Conservation (phyloP, 805 yeast species). For the Cyberlindnera xishuangbannaensis region DNA sequence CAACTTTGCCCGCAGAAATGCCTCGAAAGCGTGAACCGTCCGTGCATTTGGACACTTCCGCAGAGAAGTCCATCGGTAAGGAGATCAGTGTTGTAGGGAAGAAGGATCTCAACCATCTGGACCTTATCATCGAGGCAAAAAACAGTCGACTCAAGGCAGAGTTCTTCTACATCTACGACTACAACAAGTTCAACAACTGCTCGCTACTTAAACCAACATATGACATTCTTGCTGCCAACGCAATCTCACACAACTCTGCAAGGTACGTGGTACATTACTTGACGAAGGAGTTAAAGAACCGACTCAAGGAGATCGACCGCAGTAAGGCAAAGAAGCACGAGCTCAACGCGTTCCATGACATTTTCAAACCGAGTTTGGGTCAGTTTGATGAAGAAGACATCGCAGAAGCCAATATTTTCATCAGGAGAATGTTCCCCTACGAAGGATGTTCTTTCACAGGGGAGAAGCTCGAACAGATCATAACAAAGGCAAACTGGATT, state of each 20-base stretch:
- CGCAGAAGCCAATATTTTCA: conserved; percentile 21
- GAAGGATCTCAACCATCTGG: conserved; percentile 24
- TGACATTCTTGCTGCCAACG: conserved; percentile 18
- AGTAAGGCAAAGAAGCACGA: conserved; percentile 16
- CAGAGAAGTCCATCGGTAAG: conserved; percentile 23
- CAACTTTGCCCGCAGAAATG: conserved; percentile 2
- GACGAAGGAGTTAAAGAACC: conserved; percentile 27
- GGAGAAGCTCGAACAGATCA: conserved; percentile 22
- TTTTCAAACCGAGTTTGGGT: conserved; percentile 32
- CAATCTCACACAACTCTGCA: conserved; percentile 28
- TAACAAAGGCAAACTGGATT: conserved; percentile 21
- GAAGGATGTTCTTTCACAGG: conserved; percentile 33
- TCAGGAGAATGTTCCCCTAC: conserved; percentile 30
- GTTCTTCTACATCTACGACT: conserved; percentile 30
- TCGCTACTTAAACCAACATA: conserved; percentile 22
- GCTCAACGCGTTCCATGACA: conserved; percentile 21
- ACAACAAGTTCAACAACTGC: conserved; percentile 25
- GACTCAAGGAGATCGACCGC: conserved; percentile 16
- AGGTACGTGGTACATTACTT: conserved; percentile 30
- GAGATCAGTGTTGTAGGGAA: conserved; percentile 22
- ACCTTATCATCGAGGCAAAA: conserved; percentile 25
- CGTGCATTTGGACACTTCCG: conserved; percentile 20
- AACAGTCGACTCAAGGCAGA: conserved; percentile 25
- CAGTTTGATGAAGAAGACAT: conserved; percentile 30
- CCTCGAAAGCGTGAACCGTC: conserved; percentile 2